phyloP scores from a whole-genome alignment of 2,329 filamentous ascomycete genomes.

The Ceratocystis albifundus region DNA sequence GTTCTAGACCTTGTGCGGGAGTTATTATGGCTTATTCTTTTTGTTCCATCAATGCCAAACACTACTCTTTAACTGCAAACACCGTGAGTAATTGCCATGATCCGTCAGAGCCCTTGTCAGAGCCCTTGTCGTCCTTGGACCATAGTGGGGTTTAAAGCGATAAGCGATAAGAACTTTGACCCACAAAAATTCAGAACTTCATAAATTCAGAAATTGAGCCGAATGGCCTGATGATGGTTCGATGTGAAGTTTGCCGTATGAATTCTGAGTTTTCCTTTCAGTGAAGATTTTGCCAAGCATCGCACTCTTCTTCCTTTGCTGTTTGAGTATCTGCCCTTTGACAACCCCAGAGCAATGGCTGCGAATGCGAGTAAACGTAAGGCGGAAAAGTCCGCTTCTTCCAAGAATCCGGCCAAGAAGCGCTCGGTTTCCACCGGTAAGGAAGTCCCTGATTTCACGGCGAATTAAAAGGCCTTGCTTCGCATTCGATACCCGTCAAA shows the following conservation, averaged over 20 bases:
- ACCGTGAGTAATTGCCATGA: not conserved
- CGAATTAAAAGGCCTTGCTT: constrained; percentile 1
- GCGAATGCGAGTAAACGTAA: constrained; percentile 51
- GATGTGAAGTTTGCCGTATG: constrained; percentile 11
- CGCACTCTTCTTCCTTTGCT: not conserved
- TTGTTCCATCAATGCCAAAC: constrained; percentile 31
- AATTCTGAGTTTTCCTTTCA: constrained; percentile 10
- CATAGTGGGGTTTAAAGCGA: not conserved
- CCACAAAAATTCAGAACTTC: constrained; percentile 19
- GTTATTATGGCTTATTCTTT: not conserved
- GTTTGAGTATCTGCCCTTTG: constrained; percentile 25
- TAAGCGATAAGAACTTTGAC: constrained; percentile 22
- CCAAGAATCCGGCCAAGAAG: constrained; percentile 40
- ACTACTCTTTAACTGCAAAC: not conserved
- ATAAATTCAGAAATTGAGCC: constrained; percentile 10
- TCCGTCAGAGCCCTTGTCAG: not conserved
- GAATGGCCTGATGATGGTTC: constrained; percentile 20
- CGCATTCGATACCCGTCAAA: constrained; percentile 18
- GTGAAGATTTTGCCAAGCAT: constrained; percentile 3
- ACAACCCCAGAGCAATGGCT: constrained; percentile 10
- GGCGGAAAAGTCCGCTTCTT: constrained; percentile 38
- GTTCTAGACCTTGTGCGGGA: too few relatives aligned
- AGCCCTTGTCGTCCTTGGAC: not conserved
- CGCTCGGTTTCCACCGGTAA: constrained; percentile 40
- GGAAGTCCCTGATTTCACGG: constrained; percentile 23